phyloP scores from a whole-genome alignment of 176 grass and related monocot species.

The Alloteropsis semialata region DNA sequence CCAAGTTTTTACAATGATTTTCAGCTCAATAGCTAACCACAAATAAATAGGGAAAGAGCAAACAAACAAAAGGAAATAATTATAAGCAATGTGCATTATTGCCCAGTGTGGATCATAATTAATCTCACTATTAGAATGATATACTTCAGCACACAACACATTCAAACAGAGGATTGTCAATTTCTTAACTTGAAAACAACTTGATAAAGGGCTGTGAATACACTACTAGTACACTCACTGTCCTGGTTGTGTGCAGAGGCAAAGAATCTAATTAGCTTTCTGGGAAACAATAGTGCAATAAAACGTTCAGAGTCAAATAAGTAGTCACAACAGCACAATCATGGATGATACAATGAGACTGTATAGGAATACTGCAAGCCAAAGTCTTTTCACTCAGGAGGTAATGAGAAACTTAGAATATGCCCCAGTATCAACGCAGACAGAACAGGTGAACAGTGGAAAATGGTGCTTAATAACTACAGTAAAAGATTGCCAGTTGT shows the following conservation, averaged over 20 bases:
- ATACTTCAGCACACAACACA: not conserved
- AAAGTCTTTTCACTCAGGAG: not conserved
- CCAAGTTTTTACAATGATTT: no score
- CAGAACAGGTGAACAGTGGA: not conserved
- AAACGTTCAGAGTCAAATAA: not conserved
- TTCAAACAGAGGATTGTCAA: not conserved
- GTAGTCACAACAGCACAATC: slow-evolving; percentile 7
- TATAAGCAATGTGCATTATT: no score
- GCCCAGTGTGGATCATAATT: not conserved
- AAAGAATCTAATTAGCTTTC: not conserved
- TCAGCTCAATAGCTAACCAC: no score
- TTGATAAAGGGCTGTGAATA: not conserved
- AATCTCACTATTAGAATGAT: not conserved
- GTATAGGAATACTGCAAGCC: not conserved
- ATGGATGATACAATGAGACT: not conserved
- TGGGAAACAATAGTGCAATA: not conserved
- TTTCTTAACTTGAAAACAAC: not conserved
- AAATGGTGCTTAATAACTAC: not conserved
- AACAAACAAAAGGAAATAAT: no score
- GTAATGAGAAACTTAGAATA: not conserved
- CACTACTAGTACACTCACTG: not conserved
- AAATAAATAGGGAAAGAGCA: no score
- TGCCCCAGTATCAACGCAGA: not conserved
- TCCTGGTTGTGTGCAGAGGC: not conserved
- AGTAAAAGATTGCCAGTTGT: not conserved